These are phyloP conservation scores for Periconia sp. DNA, from an alignment of 2,329 filamentous ascomycete genomes.

Conservation along the genomic window DNA sequence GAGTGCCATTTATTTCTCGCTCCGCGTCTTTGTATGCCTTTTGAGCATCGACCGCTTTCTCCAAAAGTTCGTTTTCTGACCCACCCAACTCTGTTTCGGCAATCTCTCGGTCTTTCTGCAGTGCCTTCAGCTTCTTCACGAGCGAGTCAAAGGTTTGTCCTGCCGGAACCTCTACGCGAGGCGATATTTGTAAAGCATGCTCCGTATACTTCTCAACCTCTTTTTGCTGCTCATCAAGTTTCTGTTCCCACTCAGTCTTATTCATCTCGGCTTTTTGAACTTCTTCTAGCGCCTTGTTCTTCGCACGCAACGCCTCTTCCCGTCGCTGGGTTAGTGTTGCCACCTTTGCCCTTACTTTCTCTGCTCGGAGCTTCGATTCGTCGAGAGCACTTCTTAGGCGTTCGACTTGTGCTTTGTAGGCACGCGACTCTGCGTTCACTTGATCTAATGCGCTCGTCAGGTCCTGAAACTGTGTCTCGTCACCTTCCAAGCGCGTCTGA, in stretches of 20 bases:
- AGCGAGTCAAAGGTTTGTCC: conserved; percentile 37
- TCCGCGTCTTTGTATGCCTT: conserved; percentile 19
- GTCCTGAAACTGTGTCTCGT: conserved; percentile 52
- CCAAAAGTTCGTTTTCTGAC: conserved; percentile 32
- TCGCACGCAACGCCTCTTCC: conserved; percentile 40
- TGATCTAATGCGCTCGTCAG: conserved; percentile 47
- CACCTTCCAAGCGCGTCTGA: conserved; percentile 45
- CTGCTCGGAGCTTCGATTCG: conserved; percentile 19
- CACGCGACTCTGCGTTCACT: conserved; percentile 40
- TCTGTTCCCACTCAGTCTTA: conserved; percentile 26
- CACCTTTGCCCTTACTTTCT: conserved; percentile 33
- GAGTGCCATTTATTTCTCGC: conserved; percentile 20
- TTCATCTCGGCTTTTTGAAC: conserved; percentile 38
- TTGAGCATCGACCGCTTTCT: conserved; percentile 33
- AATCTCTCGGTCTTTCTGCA: conserved; percentile 29
- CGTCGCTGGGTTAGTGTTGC: conserved; percentile 33
- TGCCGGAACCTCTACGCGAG: conserved; percentile 30
- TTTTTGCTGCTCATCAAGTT: conserved; percentile 28
- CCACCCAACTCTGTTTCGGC: conserved; percentile 37
- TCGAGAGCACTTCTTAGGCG: conserved; percentile 27
- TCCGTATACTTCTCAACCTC: conserved; percentile 24
- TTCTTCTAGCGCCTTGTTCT: conserved; percentile 44
- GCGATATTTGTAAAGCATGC: conserved; percentile 20
- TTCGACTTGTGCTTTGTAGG: conserved; percentile 36
- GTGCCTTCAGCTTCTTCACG: conserved; percentile 28